Percentiles rank a stretch among this genome's conserved stretches.
phyloP scores from a whole-genome alignment of 1,284 basidiomycete species.

The Trichosporon faecale region DNA sequence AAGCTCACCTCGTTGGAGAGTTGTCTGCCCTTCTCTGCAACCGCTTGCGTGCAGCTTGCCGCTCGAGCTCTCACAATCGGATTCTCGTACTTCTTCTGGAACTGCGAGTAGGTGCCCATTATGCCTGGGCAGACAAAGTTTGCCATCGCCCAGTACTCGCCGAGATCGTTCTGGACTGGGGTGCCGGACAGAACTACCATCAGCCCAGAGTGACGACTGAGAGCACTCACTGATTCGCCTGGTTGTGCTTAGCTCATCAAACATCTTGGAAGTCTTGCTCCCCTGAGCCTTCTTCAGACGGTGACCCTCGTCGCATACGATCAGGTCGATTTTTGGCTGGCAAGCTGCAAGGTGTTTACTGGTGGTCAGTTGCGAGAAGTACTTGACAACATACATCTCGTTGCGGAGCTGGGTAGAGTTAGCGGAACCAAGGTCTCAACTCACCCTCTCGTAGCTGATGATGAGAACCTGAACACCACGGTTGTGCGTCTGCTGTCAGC shows the following conservation, averaged over 20 bases:
- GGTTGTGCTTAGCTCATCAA: conserved; percentile 70
- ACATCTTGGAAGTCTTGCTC: conserved; percentile 88
- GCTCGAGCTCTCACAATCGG: conserved; percentile 85
- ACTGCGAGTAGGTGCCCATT: conserved; percentile 65
- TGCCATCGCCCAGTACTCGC: conserved; percentile 94
- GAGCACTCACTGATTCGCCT: conserved; percentile 59
- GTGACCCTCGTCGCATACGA: conserved; percentile 97
- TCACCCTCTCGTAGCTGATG: conserved; percentile 82
- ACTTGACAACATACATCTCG: conserved; percentile 61
- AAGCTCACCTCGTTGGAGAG: conserved; percentile 64
- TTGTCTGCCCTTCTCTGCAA: conserved; percentile 70
- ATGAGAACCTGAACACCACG: conserved; percentile 76
- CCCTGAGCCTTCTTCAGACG: conserved; percentile 81
- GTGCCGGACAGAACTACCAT: conserved; percentile 83
- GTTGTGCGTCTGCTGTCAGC: conserved; percentile 52
- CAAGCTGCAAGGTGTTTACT: conserved; percentile 50
- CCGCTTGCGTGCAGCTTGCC: conserved; percentile 68
- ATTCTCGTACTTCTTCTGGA: conserved; percentile 77
- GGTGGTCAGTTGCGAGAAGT: conserved; percentile 12
- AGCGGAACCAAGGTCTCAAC: conserved; percentile 14
- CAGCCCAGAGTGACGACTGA: background rate
- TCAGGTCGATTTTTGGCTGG: conserved; percentile 78
- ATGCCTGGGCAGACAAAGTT: conserved; percentile 92
- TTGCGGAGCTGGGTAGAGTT: conserved; percentile 60
- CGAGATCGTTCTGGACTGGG: conserved; percentile 93